Percentiles rank a stretch among this genome's conserved stretches.
phyloP scores from a whole-genome alignment of 768 basidiomycete genomes.

The Melanogaster broomeanus region DNA sequence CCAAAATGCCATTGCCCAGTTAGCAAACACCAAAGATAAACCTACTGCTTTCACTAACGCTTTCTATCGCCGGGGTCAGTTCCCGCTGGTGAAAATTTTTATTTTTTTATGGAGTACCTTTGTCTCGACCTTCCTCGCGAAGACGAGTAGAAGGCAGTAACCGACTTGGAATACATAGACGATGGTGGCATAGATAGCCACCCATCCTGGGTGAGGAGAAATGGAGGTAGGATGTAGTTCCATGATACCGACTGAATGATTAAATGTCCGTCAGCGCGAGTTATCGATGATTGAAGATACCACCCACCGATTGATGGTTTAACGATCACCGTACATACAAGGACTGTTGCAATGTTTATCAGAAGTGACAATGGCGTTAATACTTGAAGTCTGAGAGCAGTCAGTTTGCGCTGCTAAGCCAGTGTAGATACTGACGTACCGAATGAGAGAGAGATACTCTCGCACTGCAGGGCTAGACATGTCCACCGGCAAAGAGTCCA shows the following conservation, averaged over 20 bases:
- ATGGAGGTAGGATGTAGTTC: slow-evolving; percentile 65
- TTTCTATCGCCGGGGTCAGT: slow-evolving; percentile 38
- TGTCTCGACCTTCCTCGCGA: slow-evolving; percentile 74
- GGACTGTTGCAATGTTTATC: slow-evolving; percentile 71
- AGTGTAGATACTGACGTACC: slow-evolving; percentile 33
- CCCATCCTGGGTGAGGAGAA: slow-evolving; percentile 60
- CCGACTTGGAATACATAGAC: slow-evolving; percentile 74
- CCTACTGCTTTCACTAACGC: slow-evolving; percentile 82
- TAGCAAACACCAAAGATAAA: slow-evolving; percentile 69
- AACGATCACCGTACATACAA: slow-evolving; percentile 69
- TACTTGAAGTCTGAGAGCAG: slow-evolving; percentile 65
- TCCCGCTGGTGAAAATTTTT: neutral
- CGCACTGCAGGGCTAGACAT: slow-evolving; percentile 58
- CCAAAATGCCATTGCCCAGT: slow-evolving; percentile 82
- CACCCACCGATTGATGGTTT: slow-evolving; percentile 60
- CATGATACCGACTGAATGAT: slow-evolving; percentile 47
- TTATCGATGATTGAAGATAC: neutral
- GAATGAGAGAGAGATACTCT: slow-evolving; percentile 65
- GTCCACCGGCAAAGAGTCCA: slow-evolving; percentile 63
- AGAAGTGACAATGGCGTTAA: slow-evolving; percentile 83
- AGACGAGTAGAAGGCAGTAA: slow-evolving; percentile 77
- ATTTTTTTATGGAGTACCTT: slow-evolving; percentile 50
- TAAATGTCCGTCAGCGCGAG: neutral
- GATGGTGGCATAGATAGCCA: slow-evolving; percentile 59
- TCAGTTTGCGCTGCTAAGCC: neutral